Conservation (phyloP, 73 alveolate species). For the Paramecium bursaria region DNA sequence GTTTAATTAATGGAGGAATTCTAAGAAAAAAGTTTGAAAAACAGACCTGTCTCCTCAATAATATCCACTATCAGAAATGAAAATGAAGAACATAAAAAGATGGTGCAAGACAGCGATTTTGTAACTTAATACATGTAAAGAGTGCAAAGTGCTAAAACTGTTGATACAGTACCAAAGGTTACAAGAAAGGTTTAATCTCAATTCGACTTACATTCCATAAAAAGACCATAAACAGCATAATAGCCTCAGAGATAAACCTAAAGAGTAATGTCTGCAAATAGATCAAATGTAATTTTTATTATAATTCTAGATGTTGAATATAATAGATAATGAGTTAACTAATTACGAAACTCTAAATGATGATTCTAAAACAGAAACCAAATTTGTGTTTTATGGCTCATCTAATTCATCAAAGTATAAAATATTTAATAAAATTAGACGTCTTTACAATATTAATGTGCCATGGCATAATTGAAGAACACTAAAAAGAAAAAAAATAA, state of each 20-base stretch:
- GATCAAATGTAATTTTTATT: neutral
- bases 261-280: no score
- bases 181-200: neutral
- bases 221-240: slow-evolving; percentile 56
- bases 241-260: no score
- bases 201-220: neutral
- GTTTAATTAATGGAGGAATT: slow-evolving; percentile 40
- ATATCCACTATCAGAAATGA: slow-evolving; percentile 23
- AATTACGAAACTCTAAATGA: neutral
- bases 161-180: neutral
- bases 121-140: slow-evolving; percentile 44
- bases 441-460: slow-evolving; percentile 12
- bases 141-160: slow-evolving; percentile 41
- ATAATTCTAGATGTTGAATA: neutral
- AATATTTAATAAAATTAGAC: neutral
- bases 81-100: slow-evolving; percentile 26
- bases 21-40: slow-evolving; percentile 26
- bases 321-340: slow-evolving; percentile 28
- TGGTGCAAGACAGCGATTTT: slow-evolving; percentile 47
- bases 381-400: slow-evolving; percentile 50
- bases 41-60: slow-evolving; percentile 16
- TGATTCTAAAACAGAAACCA: neutral
- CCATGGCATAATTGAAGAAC: slow-evolving; percentile 43
- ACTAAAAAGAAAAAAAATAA: no score
- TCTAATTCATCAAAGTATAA: slow-evolving; percentile 23